These are phyloP conservation scores for Ogataea paraovalis DNA, from an alignment of 805 yeast genomes.

Conservation along the genomic window DNA sequence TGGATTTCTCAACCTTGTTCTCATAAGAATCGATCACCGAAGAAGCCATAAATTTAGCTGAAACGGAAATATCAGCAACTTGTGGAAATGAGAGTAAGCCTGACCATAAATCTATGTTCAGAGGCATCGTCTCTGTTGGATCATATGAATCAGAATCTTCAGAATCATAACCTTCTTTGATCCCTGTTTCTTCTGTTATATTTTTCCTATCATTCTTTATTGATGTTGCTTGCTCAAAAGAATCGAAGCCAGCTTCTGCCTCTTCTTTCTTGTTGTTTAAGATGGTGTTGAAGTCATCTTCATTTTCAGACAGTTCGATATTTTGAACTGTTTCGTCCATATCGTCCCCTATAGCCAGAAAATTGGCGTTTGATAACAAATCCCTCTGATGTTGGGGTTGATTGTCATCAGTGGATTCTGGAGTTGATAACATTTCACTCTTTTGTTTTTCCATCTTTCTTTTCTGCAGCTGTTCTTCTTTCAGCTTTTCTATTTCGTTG, in stretches of 20 bases:
- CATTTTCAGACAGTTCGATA: conserved; percentile 8
- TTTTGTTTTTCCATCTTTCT: conserved; percentile 9
- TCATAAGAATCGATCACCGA: conserved; percentile 10
- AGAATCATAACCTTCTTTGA: conserved; percentile 9
- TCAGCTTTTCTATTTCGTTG: conserved; percentile 25
- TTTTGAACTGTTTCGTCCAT: background rate
- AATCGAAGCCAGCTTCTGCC: too few species aligned
- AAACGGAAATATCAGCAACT: conserved; percentile 12
- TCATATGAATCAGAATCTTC: conserved; percentile 18
- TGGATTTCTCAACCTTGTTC: conserved; percentile 10
- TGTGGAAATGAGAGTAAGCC: conserved; percentile 21
- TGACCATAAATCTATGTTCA: conserved; percentile 18
- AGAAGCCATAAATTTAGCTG: conserved; percentile 13
- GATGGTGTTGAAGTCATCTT: conserved; percentile 15
- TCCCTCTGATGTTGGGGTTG: conserved; percentile 1
- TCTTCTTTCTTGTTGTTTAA: conserved; percentile 9
- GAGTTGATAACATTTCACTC: background rate
- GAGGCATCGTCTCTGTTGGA: conserved; percentile 20
- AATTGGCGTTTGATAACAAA: background rate
- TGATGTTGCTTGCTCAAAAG: too few species aligned
- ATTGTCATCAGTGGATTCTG: background rate
- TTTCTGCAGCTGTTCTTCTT: conserved; percentile 18
- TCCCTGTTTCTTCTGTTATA: conserved; percentile 5
- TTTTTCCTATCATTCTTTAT: too few species aligned
- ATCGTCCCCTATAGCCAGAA: conserved; percentile 4